Evolutionary conservation across 148 eudicot genomes (phyloP), one percentile per base, ranked within the genome.

Genomic region (Rhododendron vialii): DNA sequence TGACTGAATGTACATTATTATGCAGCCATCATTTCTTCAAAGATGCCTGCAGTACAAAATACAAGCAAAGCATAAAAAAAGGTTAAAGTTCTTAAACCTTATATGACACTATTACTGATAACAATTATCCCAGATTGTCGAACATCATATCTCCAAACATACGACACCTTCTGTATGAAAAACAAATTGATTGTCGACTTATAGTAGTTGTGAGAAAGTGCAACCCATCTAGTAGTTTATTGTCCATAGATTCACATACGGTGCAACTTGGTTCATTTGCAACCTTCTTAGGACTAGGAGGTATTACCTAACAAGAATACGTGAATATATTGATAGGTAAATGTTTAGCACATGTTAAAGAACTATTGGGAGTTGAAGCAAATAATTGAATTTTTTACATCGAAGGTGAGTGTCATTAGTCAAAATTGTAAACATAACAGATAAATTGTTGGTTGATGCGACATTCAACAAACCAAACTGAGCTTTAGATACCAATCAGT

Each of bases 1-100:
- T 92, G 85, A 92, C 82, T 84, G 78, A 28, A 75, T 86, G 63
- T 50, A 82, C 51, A 76, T 86, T 83, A 69, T 89, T 53, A 76
- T 91, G 91, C 91, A 97, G 99, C 98, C 99, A 59, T 93, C 88
- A 82, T 95, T 91, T 91, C 96, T 97, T 86, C 98, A 95, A 85
- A 88, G 99, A 91, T 94, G 98, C 88, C 88, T 97, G 90, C 88
- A 69, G 63, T 97, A 97, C 98, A 97, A 93, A 92, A 89, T 92
- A 86, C 94, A 90, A 85, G 94, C 93, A 67, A 93, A 92, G 89
- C 91, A 91, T 90, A 86, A 88, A 87, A 94, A 82, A 85, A 94
- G 98, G 98, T 94, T 91, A 50, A 48, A 71, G 18, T 73, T 85
- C 78, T 77, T 43, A 33, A 43, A 41, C 18, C 30, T 45, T 9